phyloP scores from a whole-genome alignment of 108 stramenopile genomes.

The Nannochloropsis oceanica region DNA sequence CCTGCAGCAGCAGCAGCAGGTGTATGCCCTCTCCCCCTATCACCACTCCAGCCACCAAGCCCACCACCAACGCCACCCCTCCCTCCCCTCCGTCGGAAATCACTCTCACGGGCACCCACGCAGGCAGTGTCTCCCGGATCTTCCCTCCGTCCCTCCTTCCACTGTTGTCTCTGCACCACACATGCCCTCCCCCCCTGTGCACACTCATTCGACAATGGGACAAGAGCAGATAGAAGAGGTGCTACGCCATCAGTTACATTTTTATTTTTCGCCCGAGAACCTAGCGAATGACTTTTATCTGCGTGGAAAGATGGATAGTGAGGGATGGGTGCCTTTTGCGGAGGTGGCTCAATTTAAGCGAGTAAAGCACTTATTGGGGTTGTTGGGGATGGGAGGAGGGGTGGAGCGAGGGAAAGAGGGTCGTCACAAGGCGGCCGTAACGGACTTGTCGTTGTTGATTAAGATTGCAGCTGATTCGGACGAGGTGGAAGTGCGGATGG shows the following conservation, averaged over 20 bases:
- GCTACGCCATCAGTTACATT: background rate
- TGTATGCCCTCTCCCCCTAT: too few relatives aligned
- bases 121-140: too few relatives aligned
- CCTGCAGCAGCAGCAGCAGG: too few relatives aligned
- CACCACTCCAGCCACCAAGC: too few relatives aligned
- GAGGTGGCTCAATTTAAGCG: background rate
- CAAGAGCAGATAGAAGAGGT: background rate
- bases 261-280: background rate
- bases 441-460: background rate
- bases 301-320: background rate
- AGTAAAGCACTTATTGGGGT: background rate
- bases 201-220: too few relatives aligned
- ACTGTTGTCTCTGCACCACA: too few relatives aligned
- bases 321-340: background rate
- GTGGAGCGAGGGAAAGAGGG: background rate
- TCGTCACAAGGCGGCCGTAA: background rate
- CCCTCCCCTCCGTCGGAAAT: too few relatives aligned
- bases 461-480: background rate
- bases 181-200: too few relatives aligned
- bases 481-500: background rate
- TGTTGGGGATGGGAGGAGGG: background rate
- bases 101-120: too few relatives aligned
- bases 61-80: too few relatives aligned
- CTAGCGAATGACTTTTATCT: background rate
- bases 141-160: too few relatives aligned